Conservation (phyloP, 306 rosid genomes). For the Casuarina cunninghamiana region DNA sequence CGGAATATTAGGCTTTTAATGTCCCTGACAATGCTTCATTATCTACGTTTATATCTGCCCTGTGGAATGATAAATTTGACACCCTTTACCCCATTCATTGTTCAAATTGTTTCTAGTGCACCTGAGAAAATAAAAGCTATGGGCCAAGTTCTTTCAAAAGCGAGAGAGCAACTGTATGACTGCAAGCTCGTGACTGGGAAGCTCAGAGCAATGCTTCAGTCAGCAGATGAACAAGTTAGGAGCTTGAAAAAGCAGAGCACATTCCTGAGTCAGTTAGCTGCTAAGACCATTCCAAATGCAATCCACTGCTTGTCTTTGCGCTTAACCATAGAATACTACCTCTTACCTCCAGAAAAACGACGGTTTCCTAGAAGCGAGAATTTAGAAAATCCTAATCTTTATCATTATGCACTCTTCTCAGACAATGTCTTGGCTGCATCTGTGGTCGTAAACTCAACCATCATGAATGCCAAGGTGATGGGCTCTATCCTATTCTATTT, state of each 20-base stretch:
- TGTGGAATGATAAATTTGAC: conserved; percentile 17
- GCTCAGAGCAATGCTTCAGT: conserved; percentile 90
- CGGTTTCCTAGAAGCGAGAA: conserved; percentile 80
- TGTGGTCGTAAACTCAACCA: conserved; percentile 86
- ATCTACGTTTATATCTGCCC: conserved; percentile 7
- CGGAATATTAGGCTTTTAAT: conserved; percentile 19
- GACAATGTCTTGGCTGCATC: conserved; percentile 99
- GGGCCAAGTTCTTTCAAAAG: conserved; percentile 78
- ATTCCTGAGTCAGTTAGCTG: conserved; percentile 91
- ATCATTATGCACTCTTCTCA: conserved; percentile 91
- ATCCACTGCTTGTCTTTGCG: conserved; percentile 91
- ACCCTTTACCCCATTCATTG: conserved; percentile 20
- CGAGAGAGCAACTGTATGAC: conserved; percentile 76
- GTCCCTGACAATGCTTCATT: conserved; percentile 5
- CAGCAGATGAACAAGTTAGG: conserved; percentile 88
- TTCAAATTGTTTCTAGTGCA: conserved; percentile 56
- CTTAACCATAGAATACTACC: conserved; percentile 84
- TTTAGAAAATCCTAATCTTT: conserved; percentile 71
- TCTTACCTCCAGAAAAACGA: conserved; percentile 76
- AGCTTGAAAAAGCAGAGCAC: conserved; percentile 88
- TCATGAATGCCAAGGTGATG: conserved; percentile 80
- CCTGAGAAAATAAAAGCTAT: conserved; percentile 62
- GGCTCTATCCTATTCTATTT: conserved; percentile 10
- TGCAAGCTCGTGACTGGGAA: conserved; percentile 80
- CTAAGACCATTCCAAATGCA: conserved; percentile 88